These are phyloP conservation scores for Hymenoscyphus infarciens DNA, from an alignment of 2,329 filamentous ascomycete species.

Conservation along the genomic window DNA sequence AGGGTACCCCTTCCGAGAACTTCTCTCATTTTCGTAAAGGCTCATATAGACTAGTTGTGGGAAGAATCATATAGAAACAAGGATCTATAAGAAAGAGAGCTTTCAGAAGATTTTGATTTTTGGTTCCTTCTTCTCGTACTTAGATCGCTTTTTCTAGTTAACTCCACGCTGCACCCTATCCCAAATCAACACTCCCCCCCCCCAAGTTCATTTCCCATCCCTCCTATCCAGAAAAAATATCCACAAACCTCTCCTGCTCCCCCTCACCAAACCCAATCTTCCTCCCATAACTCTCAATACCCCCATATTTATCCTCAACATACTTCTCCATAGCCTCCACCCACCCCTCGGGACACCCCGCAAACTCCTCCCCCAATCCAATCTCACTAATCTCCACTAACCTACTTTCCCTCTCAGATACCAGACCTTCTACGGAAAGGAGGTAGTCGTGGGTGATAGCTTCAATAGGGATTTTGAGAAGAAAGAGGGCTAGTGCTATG, in stretches of 20 bases:
- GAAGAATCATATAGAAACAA: too few species aligned
- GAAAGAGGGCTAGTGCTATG: slow-evolving; percentile 63
- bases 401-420: slow-evolving; percentile 57
- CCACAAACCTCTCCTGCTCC: slow-evolving; percentile 21
- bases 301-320: slow-evolving; percentile 60
- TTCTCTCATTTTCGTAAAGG: not conserved
- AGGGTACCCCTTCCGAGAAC: not conserved
- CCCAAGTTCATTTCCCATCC: not conserved
- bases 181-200: not conserved
- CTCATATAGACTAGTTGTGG: not conserved
- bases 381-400: slow-evolving; percentile 66
- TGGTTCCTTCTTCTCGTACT: too few species aligned
- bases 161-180: too few species aligned
- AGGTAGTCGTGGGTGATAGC: slow-evolving; percentile 71
- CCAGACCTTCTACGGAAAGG: slow-evolving; percentile 59
- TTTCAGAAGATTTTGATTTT: too few species aligned
- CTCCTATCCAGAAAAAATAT: not conserved
- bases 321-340: slow-evolving; percentile 56
- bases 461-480: slow-evolving; percentile 52
- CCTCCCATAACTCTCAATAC: slow-evolving; percentile 62
- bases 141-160: too few species aligned
- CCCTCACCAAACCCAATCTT: slow-evolving; percentile 54
- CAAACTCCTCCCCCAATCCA: slow-evolving; percentile 72
- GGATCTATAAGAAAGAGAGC: too few species aligned
- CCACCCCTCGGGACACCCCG: slow-evolving; percentile 60